Base-by-base conservation (phyloP, 768 basidiomycete genomes). In the Royoungia palumana region DNA sequence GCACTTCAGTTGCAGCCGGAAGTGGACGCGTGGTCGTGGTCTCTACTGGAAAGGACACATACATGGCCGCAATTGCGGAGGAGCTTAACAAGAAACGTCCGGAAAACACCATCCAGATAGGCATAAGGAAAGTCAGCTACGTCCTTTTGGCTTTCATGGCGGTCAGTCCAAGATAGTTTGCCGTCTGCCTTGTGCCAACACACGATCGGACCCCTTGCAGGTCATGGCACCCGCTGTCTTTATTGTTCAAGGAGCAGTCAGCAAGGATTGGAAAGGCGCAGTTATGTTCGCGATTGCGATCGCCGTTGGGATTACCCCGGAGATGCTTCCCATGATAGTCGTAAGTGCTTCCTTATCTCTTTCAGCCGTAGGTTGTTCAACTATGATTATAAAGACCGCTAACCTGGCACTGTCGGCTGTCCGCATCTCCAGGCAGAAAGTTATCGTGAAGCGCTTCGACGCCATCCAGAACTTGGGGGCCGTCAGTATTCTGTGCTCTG, bases 401-500 rank as follows among this genome's bases (percentile, higher is more conserved):
- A 84, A 82, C 12, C 71, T 84, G 64, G 79, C 82, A 7, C 72
- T 78, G 21, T 81, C 80, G 0, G 78, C 79, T 2, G 69, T 73
- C 43, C 74, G 75, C 44, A 79, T 83, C 62, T 80, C 79, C 3
- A 71, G 65, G 37, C 70, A 81, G 58, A 75, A 83, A 52, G 83
- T 83, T 28, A 76, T 85, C 47, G 80, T 83, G 14, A 73, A 81
- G 28, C 75, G 79, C 45, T 74, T 85, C 52, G 81, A 83, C 54
- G 81, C 82, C 13, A 71, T 85, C 52, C 82, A 85, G 59, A 80
- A 76, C 42, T 60, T 85, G 35, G 79, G 81, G 11, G 79, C 75
- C 9, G 80, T 85, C 22, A 70, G 67, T 46, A 58, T 75, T 41
- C 60, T 75, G 44, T 84, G 82, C 60, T 81, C 79, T 20, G 83